These are phyloP conservation scores for Talaromyces proteolyticus DNA, from an alignment of 495 filamentous ascomycete species.

Conservation along the genomic window DNA sequence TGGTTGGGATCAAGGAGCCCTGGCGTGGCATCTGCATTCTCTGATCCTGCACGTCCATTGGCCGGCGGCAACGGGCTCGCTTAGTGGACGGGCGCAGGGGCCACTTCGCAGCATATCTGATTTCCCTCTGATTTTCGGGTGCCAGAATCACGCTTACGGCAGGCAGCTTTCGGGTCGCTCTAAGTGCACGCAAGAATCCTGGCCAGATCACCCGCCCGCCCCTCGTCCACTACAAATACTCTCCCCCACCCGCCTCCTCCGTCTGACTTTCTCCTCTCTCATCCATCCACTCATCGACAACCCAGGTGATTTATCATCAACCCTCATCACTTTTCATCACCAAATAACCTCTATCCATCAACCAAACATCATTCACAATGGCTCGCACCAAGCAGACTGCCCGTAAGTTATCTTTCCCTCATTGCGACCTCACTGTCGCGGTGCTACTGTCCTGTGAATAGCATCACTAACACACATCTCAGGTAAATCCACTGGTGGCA, in stretches of 20 bases:
- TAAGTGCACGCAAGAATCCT: conserved; percentile 3
- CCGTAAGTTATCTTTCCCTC: conserved; percentile 56
- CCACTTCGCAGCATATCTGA: conserved; percentile 16
- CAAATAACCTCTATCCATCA: conserved; percentile 40
- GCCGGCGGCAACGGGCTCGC: conserved; percentile 28
- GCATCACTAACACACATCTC: conserved; percentile 32
- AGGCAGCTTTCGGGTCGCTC: conserved; percentile 28
- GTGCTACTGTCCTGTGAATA: too few relatives aligned
- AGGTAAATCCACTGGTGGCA: conserved; percentile 98
- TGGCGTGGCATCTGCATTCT: conserved; percentile 24
- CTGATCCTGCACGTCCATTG: conserved; percentile 41
- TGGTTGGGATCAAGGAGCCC: conserved; percentile 31
- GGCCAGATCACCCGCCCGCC: conserved; percentile 36
- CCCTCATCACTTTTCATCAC: conserved; percentile 43
- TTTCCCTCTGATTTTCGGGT: conserved; percentile 23
- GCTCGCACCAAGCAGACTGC: conserved; percentile 99
- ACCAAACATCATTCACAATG: conserved; percentile 57
- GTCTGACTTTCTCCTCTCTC: conserved; percentile 39
- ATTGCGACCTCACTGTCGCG: conserved; percentile 9
- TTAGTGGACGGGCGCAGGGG: too few relatives aligned
- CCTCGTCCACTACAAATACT: conserved; percentile 43
- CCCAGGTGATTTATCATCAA: conserved; percentile 28
- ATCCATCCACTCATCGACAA: conserved; percentile 35
- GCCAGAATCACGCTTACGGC: conserved; percentile 31
- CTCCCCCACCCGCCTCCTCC: conserved; percentile 42